These are phyloP conservation scores for Debaryomyces coudertii DNA, from an alignment of 1,139 yeast genomes.

Conservation along the genomic window DNA sequence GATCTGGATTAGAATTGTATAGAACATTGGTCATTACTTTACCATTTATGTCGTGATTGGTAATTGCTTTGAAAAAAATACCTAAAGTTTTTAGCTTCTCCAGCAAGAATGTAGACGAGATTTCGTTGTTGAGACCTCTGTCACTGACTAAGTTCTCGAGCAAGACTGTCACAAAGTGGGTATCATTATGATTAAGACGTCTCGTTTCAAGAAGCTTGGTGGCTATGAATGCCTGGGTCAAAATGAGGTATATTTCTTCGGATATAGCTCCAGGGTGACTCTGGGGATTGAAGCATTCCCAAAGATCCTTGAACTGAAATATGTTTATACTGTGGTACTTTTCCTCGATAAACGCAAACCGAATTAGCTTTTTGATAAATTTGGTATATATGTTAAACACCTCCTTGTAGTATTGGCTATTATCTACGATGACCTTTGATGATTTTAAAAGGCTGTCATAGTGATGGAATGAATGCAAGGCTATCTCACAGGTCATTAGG, in stretches of 20 bases:
- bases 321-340: slow-evolving; percentile 12
- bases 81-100: slow-evolving; percentile 38
- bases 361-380: slow-evolving; percentile 36
- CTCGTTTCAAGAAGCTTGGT: slow-evolving; percentile 1
- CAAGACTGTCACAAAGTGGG: slow-evolving; percentile 6
- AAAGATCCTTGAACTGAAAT: slow-evolving; percentile 20
- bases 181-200: neutral
- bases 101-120: slow-evolving; percentile 20
- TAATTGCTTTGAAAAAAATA: slow-evolving; percentile 19
- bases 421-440: slow-evolving; percentile 38
- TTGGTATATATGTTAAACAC: slow-evolving; percentile 29
- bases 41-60: neutral
- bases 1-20: slow-evolving; percentile 15
- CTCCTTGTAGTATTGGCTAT: slow-evolving; percentile 41
- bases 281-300: slow-evolving; percentile 19
- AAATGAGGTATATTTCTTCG: slow-evolving; percentile 19
- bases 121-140: neutral
- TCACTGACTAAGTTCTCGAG: slow-evolving; percentile 11
- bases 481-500: slow-evolving; percentile 23
- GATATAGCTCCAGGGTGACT: slow-evolving; percentile 12
- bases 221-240: slow-evolving; percentile 20
- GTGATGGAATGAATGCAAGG: slow-evolving; percentile 8
- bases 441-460: slow-evolving; percentile 20
- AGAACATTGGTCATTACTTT: neutral
- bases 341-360: slow-evolving; percentile 15